A percentile compares a stretch with the other conserved stretches of the same genome.
Conservation (phyloP, 2,329 filamentous ascomycete species). For the Septoria petroselini region DNA sequence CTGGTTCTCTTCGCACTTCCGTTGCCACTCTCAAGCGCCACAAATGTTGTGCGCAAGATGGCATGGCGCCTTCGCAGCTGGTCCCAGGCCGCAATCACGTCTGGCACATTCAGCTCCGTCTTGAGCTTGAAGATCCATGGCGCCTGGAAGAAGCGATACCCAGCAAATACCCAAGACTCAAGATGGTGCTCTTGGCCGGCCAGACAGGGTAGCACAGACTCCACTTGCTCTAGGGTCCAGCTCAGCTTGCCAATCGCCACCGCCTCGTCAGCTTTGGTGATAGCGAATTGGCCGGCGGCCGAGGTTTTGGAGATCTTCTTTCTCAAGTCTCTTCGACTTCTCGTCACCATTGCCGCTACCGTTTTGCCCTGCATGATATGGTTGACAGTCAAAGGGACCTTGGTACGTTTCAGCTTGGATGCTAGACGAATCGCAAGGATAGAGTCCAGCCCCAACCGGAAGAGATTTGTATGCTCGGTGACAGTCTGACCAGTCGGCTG, state of each 20-base stretch:
- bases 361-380: not conserved
- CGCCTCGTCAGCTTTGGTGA: not conserved
- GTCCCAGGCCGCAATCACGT: not conserved
- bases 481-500: not conserved
- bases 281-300: too few species aligned
- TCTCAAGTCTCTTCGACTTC: not conserved
- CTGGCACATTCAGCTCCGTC: not conserved
- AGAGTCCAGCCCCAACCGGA: not conserved
- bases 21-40: not conserved
- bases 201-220: not conserved
- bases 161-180: not conserved
- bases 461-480: not conserved
- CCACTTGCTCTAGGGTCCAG: not conserved
- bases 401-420: not conserved
- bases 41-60: not conserved
- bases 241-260: not conserved
- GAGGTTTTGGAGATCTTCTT: too few species aligned
- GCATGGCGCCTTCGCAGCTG: not conserved
- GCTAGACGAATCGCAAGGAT: not conserved
- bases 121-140: not conserved
- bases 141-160: not conserved
- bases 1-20: not conserved
- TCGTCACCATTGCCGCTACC: not conserved
- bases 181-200: not conserved
- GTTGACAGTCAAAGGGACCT: not conserved